Evolutionary conservation across 176 grass and related monocot genomes (phyloP), one percentile per base, ranked within the genome.

Genomic region (Oryza brachyantha): DNA sequence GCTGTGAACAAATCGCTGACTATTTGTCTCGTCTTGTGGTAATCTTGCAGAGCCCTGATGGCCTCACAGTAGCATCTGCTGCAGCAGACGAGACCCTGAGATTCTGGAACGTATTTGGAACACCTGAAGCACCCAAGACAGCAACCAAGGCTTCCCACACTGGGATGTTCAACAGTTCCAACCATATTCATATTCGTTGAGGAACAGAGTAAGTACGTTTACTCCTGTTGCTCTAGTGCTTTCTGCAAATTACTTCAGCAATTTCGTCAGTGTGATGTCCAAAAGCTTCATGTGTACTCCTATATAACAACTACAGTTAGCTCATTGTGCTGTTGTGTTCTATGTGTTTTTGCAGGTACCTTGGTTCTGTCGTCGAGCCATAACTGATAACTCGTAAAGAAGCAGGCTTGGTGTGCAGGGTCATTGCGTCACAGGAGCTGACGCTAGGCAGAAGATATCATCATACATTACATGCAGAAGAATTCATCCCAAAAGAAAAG

Each of bases 21-120:
- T 54, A 4, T 71, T 70, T 67, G 17, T 37, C 34, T 62, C 79
- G 39, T 19, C 32, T 68, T 52, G 17, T 2, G 42, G 14, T 59
- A 58, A 64, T 27, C 52, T 67, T 92, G 66, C 76, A 92, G 90
- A 92, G 90, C 67, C 90, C 90, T 58, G 86, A 89, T 81, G 86
- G 90, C 32, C 80, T 76, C 76, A 88, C 86, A 3, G 86, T 92
- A 22, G 90, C 86, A 81, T 89, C 90, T 64, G 90, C 86, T 54
- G 83, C 86, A 31, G 90, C 79, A 67, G 90, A 92, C 64, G 90
- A 89, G 68, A 89, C 83, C 7, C 61, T 92, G 8, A 42, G 86
- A 34, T 86, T 92, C 58, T 92, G 90, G 90, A 89, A 84, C 45
- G 83, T 91, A 6, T 88, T 91, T 66, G 89, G 81, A 14, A 58